Percentiles rank a stretch among this genome's conserved stretches.
phyloP scores from a whole-genome alignment of 164 flowering plant genomes.

The Litsea cubeba region DNA sequence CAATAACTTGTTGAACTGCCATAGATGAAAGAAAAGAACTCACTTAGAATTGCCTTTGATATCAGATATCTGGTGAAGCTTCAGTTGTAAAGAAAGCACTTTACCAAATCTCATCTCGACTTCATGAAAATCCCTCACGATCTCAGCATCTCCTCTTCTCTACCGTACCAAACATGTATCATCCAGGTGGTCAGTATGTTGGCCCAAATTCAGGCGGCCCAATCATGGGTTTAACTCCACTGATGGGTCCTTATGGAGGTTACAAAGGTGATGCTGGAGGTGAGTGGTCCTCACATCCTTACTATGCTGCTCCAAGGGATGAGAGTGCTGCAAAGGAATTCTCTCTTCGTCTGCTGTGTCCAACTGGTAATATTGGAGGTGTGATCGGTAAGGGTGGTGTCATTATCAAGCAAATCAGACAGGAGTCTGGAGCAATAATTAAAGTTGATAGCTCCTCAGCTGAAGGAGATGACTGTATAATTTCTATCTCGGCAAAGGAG shows the following conservation, averaged over 20 bases:
- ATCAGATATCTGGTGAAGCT: slow-evolving; percentile 68
- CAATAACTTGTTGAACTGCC: too few species aligned
- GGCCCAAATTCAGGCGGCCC: slow-evolving; percentile 60
- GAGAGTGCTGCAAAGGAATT: slow-evolving; percentile 75
- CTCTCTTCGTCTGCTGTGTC: slow-evolving; percentile 70
- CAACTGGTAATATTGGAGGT: slow-evolving; percentile 75
- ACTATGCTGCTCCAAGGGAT: slow-evolving; percentile 60
- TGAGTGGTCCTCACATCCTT: slow-evolving; percentile 59
- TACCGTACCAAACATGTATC: slow-evolving; percentile 36
- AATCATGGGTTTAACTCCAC: slow-evolving; percentile 66
- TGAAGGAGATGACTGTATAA: slow-evolving; percentile 80
- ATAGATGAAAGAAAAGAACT: neutral
- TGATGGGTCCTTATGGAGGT: slow-evolving; percentile 72
- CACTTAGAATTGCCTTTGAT: neutral
- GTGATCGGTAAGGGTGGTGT: slow-evolving; percentile 91
- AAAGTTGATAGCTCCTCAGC: slow-evolving; percentile 80
- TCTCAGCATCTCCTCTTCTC: slow-evolving; percentile 77
- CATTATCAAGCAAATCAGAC: slow-evolving; percentile 85
- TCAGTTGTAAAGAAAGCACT: slow-evolving; percentile 69
- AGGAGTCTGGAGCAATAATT: slow-evolving; percentile 76
- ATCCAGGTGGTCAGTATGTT: slow-evolving; percentile 49
- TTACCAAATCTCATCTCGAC: slow-evolving; percentile 62
- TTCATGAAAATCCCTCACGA: slow-evolving; percentile 86
- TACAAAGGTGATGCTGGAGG: slow-evolving; percentile 63
- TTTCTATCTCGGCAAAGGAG: slow-evolving; percentile 76